Evolutionary conservation across 139 green algal species (phyloP), one percentile per base, ranked within the genome.

Genomic region (Chlorella sp.): DNA sequence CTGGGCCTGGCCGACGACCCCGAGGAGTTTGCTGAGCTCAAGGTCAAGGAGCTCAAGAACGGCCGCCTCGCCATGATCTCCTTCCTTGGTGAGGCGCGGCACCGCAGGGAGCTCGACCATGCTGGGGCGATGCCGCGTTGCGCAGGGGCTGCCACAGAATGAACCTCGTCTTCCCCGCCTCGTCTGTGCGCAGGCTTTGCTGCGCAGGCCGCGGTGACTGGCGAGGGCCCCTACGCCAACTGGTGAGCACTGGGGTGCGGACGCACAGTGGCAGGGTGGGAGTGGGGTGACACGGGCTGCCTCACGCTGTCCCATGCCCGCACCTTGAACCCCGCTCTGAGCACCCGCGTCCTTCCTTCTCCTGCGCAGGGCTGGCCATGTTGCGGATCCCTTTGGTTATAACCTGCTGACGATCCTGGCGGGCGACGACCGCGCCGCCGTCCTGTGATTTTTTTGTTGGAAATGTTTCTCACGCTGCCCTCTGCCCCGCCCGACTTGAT

Each of bases 41-140:
- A 97, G 88, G 94, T 99, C 17, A 98, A 97, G 91, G 95, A 98
- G 87, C 97, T 98, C 89, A 98, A 98, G 90, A 97, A 98, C 86
- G 94, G 94, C 62, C 91, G 94, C 71, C 89, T 98, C 15, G 94
- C 94, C 60, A 97, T 98, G 93, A 83, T 98, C 36, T 89, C 90
- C 58, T 87, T 95, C 38, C 87, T 97, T 79, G n/a, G n/a, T n/a
- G n/a, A n/a, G n/a, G n/a, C n/a, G n/a, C n/a, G n/a, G n/a, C n/a
- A n/a, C n/a, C n/a, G n/a, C n/a, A n/a, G n/a, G n/a, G n/a, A n/a
- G n/a, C n/a, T n/a, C n/a, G n/a, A n/a, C n/a, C n/a, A n/a, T n/a
- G n/a, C n/a, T n/a, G n/a, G n/a, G n/a, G n/a, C n/a, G n/a, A n/a
- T n/a, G n/a, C n/a, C n/a, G n/a, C n/a, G n/a, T n/a, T n/a, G n/a